Evolutionary conservation across 129 eudicot species (phyloP).

Genomic region (Cynara cardunculus): DNA sequence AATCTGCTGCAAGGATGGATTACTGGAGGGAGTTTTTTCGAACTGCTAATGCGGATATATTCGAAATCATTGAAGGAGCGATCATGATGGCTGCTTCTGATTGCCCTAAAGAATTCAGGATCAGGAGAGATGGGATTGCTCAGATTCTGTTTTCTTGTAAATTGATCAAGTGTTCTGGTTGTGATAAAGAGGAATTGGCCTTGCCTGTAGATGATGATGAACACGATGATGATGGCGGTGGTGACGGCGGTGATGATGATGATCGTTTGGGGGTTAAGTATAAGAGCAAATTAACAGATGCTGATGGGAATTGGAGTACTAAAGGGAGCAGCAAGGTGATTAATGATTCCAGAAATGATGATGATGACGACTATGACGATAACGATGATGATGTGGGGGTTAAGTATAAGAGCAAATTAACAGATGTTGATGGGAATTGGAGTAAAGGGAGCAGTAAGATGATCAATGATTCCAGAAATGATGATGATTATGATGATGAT

Average conservation of each 20-base stretch:
- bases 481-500: slow-evolving; percentile 31
- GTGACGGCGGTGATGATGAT: background rate
- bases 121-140: slow-evolving; percentile 68
- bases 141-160: slow-evolving; percentile 63
- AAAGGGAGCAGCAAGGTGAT: slow-evolving; percentile 39
- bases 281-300: background rate
- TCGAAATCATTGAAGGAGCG: slow-evolving; percentile 67
- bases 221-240: slow-evolving; percentile 17
- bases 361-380: slow-evolving; percentile 35
- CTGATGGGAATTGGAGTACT: background rate
- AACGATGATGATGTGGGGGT: slow-evolving; percentile 13
- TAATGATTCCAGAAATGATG: slow-evolving; percentile 23
- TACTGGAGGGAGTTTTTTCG: slow-evolving; percentile 78
- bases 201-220: slow-evolving; percentile 30
- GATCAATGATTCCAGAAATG: slow-evolving; percentile 21
- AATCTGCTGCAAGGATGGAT: slow-evolving; percentile 39
- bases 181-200: slow-evolving; percentile 48
- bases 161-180: slow-evolving; percentile 57
- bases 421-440: background rate
- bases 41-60: slow-evolving; percentile 56
- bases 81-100: slow-evolving; percentile 84
- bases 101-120: slow-evolving; percentile 66
- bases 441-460: slow-evolving; percentile 37
- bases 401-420: background rate
- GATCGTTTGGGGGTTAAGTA: slow-evolving; percentile 1